Conservation (phyloP, 176 grass and related monocot genomes). For the Alloteropsis semialata region DNA sequence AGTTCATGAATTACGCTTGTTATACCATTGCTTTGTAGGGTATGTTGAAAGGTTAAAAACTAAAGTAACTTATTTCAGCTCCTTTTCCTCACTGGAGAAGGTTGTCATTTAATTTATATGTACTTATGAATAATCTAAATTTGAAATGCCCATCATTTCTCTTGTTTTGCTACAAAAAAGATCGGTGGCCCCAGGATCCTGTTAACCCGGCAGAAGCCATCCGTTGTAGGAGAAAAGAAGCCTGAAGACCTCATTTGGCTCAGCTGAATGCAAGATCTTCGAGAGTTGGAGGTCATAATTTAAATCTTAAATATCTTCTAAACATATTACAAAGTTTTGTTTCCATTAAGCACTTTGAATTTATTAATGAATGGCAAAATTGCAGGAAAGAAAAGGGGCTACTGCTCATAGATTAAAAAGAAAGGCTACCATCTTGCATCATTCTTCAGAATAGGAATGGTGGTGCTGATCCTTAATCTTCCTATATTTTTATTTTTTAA, state of each 20-base stretch:
- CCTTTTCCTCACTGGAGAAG: neutral
- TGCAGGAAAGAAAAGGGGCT: neutral
- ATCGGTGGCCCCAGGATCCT: neutral
- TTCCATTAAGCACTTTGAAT: neutral
- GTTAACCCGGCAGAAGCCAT: neutral
- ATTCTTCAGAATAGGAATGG: conserved; percentile 14
- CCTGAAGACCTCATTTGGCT: neutral
- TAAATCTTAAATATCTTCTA: neutral
- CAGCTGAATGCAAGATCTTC: neutral
- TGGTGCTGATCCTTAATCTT: neutral
- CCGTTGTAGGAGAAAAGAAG: neutral
- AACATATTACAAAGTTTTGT: neutral
- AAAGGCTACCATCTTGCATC: neutral
- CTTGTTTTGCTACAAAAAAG: neutral
- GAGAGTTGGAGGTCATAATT: neutral
- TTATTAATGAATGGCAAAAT: neutral
- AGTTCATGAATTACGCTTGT: conserved; percentile 5
- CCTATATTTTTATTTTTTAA: neutral
- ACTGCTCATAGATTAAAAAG: neutral
- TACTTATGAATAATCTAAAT: neutral
- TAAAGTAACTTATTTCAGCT: neutral
- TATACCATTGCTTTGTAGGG: neutral
- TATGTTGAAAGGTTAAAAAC: conserved; percentile 6
- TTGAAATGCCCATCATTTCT: neutral
- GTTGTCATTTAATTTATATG: neutral